These are phyloP conservation scores for Suhomyces emberorum DNA, from an alignment of 805 yeast genomes.

Conservation along the genomic window DNA sequence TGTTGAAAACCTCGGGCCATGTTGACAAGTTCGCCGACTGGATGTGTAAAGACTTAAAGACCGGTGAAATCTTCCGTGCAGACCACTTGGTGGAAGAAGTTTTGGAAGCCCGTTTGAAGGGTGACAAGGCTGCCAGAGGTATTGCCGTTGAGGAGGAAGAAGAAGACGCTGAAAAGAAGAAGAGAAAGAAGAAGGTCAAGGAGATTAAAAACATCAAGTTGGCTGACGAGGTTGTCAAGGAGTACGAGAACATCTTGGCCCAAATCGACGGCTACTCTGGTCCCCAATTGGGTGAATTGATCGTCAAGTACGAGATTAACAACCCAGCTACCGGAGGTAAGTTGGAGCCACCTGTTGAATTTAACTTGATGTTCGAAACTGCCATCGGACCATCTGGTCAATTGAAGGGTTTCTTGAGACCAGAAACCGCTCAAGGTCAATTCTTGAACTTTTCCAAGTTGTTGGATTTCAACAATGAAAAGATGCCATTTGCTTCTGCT, in stretches of 20 bases:
- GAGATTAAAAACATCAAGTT: slow-evolving; percentile 93
- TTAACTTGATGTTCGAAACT: slow-evolving; percentile 98
- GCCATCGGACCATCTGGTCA: slow-evolving; percentile 99
- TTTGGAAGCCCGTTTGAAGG: slow-evolving; percentile 91
- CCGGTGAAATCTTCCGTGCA: slow-evolving; percentile 98
- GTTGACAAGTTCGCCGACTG: slow-evolving; percentile 98
- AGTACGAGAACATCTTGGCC: slow-evolving; percentile 84
- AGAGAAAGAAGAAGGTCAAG: slow-evolving; percentile 77
- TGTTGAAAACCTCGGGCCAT: slow-evolving; percentile 97
- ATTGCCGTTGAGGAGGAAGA: slow-evolving; percentile 48
- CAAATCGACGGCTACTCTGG: slow-evolving; percentile 96
- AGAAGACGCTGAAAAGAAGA: slow-evolving; percentile 66
- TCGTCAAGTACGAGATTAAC: slow-evolving; percentile 75
- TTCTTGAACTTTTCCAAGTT: slow-evolving; percentile 92
- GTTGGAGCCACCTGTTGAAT: slow-evolving; percentile 87
- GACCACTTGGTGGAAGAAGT: slow-evolving; percentile 99
- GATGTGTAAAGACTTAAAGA: slow-evolving; percentile 95
- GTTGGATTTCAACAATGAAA: slow-evolving; percentile 89
- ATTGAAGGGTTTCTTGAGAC: slow-evolving; percentile 91
- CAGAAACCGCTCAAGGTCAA: slow-evolving; percentile 99
- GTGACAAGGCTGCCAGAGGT: slow-evolving; percentile 97
- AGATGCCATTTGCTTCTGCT: slow-evolving; percentile 99
- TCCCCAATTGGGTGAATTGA: slow-evolving; percentile 83
- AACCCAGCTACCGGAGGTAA: slow-evolving; percentile 89
- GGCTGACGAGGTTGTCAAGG: slow-evolving; percentile 73